phyloP scores from a whole-genome alignment of 176 grass and related monocot genomes.

The Guadua angustifolia region DNA sequence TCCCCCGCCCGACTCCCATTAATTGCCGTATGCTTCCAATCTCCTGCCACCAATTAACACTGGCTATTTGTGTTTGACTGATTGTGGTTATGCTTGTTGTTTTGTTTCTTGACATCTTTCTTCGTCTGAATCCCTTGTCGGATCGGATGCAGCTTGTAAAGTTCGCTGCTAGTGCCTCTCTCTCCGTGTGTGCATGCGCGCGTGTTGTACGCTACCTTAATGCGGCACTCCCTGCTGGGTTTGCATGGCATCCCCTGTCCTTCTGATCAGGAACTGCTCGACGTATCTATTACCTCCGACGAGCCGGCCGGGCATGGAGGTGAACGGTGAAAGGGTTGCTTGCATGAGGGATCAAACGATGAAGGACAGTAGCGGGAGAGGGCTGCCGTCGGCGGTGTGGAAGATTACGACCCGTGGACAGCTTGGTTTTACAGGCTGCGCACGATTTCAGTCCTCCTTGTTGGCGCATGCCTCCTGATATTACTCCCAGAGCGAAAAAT shows the following conservation, averaged over 20 bases:
- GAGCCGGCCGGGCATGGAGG: constrained; percentile 28
- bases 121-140: background rate
- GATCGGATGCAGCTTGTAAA: background rate
- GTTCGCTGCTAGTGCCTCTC: background rate
- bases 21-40: too few species aligned
- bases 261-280: background rate
- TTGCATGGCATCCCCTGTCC: background rate
- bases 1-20: too few species aligned
- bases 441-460: constrained; percentile 74
- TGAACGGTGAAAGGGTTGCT: background rate
- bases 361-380: constrained; percentile 27
- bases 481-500: background rate
- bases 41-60: too few species aligned
- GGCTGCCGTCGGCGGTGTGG: background rate
- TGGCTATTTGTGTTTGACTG: too few species aligned
- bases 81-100: too few species aligned
- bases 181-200: too few species aligned
- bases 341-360: background rate
- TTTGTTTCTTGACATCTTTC: too few species aligned
- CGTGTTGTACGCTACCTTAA: background rate
- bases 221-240: background rate
- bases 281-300: background rate
- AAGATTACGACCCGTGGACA: constrained; percentile 81
- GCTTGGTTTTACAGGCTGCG: constrained; percentile 81
- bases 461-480: constrained; percentile 69